These are phyloP conservation scores for Ustilago curta DNA, from an alignment of 1,284 basidiomycete species.

Conservation along the genomic window DNA sequence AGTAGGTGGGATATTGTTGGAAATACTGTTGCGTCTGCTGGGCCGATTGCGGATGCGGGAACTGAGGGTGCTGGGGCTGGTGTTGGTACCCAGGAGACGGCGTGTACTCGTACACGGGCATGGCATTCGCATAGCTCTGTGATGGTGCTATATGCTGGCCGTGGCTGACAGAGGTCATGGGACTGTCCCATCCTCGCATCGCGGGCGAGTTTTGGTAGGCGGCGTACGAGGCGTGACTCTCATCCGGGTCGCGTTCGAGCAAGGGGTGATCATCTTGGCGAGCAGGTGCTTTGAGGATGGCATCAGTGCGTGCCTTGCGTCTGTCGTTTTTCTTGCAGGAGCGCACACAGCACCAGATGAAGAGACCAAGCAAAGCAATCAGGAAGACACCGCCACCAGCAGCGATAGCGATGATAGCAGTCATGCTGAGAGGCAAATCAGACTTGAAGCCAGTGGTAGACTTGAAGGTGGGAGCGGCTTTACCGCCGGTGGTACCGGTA, in stretches of 20 bases:
- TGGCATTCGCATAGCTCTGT: constrained; percentile 17
- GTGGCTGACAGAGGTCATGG: constrained; percentile 42
- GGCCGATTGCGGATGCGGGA: constrained; percentile 8
- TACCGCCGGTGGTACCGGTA: constrained; percentile 17
- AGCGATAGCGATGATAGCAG: constrained; percentile 46
- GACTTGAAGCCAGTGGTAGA: constrained; percentile 48
- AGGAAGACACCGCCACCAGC: constrained; percentile 44
- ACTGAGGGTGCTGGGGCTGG: constrained; percentile 8
- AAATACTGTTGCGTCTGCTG: constrained; percentile 23
- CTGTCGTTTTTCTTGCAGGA: constrained; percentile 40
- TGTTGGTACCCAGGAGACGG: constrained; percentile 7
- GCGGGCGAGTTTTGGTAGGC: constrained; percentile 34
- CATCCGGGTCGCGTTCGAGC: constrained; percentile 24
- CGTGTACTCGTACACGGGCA: constrained; percentile 24
- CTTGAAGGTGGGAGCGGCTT: constrained; percentile 53
- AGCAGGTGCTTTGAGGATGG: constrained; percentile 30
- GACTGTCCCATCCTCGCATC: constrained; percentile 32
- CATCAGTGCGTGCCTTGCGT: constrained; percentile 29
- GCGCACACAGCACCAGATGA: constrained; percentile 49
- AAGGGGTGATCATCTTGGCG: constrained; percentile 38
- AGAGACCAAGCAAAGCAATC: constrained; percentile 31
- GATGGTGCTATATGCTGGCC: constrained; percentile 23
- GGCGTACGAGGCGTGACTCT: constrained; percentile 25
- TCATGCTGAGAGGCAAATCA: constrained; percentile 28
- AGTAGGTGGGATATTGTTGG: constrained; percentile 17